Percentiles rank a stretch among this genome's conserved stretches.
Evolutionary conservation across 257 asterid species (phyloP).

Genomic region (Coffea canephora): DNA sequence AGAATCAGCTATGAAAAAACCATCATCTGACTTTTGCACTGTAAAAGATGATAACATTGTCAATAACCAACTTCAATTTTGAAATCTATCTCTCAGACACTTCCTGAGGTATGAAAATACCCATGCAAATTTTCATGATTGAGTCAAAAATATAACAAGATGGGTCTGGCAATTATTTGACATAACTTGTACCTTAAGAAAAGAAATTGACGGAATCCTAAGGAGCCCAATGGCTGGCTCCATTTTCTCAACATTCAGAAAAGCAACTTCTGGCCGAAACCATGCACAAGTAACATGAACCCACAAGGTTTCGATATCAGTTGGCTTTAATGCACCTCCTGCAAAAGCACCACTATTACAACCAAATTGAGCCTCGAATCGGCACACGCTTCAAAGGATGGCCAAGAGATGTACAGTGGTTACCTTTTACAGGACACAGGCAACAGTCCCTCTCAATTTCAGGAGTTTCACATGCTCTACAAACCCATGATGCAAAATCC

Average conservation of each 20-base stretch:
- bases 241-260: slow-evolving; percentile 69
- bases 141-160: not conserved
- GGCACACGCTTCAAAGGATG: not conserved
- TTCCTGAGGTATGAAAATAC: slow-evolving; percentile 4
- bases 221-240: slow-evolving; percentile 90
- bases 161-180: not conserved
- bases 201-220: slow-evolving; percentile 63
- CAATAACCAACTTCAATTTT: not conserved
- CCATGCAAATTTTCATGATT: slow-evolving; percentile 1
- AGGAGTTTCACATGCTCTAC: slow-evolving; percentile 94
- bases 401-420: slow-evolving; percentile 7
- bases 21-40: not conserved
- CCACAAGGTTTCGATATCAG: slow-evolving; percentile 79
- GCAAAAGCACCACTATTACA: slow-evolving; percentile 22
- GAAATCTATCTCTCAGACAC: not conserved
- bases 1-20: not conserved
- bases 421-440: slow-evolving; percentile 96
- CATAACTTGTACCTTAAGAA: slow-evolving; percentile 56
- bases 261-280: slow-evolving; percentile 91
- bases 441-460: slow-evolving; percentile 83
- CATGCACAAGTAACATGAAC: slow-evolving; percentile 95
- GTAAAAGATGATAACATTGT: not conserved
- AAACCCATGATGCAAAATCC: slow-evolving; percentile 93
- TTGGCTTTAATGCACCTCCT: slow-evolving; percentile 98
- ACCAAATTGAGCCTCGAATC: not conserved